Evolutionary conservation across 1,284 basidiomycete genomes (phyloP).

Genomic region (Ustilago nuda): DNA sequence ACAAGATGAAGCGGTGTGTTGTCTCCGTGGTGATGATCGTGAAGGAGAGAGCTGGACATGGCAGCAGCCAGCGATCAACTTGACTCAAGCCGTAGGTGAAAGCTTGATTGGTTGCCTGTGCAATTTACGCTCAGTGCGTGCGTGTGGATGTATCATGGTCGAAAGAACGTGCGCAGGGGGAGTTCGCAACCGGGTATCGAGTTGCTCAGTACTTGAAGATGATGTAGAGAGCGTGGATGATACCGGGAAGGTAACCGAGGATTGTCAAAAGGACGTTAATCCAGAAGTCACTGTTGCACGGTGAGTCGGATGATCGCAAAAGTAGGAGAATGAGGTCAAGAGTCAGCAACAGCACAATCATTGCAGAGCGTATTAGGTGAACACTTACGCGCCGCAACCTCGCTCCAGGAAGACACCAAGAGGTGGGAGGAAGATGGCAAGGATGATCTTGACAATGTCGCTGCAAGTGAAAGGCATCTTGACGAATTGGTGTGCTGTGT

Average conservation of each 20-base stretch:
- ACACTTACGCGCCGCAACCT: constrained; percentile 45
- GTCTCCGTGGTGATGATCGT: not conserved
- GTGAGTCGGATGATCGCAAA: no score
- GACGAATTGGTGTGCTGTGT: not conserved
- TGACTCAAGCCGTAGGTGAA: not conserved
- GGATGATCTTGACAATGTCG: constrained; percentile 56
- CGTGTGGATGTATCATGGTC: not conserved
- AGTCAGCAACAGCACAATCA: not conserved
- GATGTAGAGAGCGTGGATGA: constrained; percentile 65
- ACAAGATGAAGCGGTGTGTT: constrained; percentile 20
- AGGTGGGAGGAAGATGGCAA: constrained; percentile 54
- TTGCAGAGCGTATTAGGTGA: not conserved
- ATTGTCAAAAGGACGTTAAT: constrained; percentile 61
- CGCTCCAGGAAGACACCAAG: constrained; percentile 55
- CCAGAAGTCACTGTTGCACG: constrained; percentile 42
- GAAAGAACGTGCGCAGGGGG: not conserved
- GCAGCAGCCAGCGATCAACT: not conserved
- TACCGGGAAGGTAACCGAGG: constrained; percentile 60
- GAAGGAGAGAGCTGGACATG: not conserved
- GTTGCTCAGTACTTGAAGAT: constrained; percentile 59
- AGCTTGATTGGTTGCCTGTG: not conserved
- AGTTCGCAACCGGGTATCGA: not conserved
- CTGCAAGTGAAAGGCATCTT: constrained; percentile 65
- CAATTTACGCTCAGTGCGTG: not conserved
- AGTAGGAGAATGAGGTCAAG: not conserved